Percentiles rank a stretch among this genome's conserved stretches.
Evolutionary conservation across 1,284 basidiomycete species (phyloP).

Genomic region (Marasmius sp.): DNA sequence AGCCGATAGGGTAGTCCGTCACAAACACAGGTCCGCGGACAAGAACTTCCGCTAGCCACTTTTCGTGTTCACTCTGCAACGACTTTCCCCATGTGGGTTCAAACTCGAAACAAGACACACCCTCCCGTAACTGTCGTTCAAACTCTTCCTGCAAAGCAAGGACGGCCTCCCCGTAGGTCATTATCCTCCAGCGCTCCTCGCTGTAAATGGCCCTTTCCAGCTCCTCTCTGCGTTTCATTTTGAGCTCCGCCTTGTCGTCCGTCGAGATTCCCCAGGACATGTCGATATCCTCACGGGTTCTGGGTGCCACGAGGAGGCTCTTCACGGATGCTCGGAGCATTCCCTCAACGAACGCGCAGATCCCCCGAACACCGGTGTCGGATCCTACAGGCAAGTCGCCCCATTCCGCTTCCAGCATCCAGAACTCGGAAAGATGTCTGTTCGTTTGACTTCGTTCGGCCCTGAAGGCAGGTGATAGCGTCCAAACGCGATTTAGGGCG

Average conservation of each 20-base stretch:
- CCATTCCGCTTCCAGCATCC: slow-evolving; percentile 97
- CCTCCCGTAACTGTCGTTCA: background rate
- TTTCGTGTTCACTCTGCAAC: slow-evolving; percentile 90
- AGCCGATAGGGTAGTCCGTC: slow-evolving; percentile 77
- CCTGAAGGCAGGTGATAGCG: slow-evolving; percentile 89
- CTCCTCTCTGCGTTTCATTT: slow-evolving; percentile 7
- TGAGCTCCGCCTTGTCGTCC: slow-evolving; percentile 27
- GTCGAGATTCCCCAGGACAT: slow-evolving; percentile 32
- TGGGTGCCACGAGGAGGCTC: slow-evolving; percentile 24
- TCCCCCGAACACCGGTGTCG: slow-evolving; percentile 39
- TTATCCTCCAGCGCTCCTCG: slow-evolving; percentile 57
- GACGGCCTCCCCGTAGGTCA: slow-evolving; percentile 84
- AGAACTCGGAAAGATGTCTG: slow-evolving; percentile 96
- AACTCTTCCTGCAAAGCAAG: slow-evolving; percentile 49
- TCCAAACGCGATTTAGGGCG: slow-evolving; percentile 84
- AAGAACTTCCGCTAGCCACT: slow-evolving; percentile 77
- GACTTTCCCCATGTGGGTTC: slow-evolving; percentile 69
- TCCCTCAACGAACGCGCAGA: slow-evolving; percentile 76
- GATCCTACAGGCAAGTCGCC: slow-evolving; percentile 45
- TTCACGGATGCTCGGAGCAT: slow-evolving; percentile 51
- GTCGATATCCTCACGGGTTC: slow-evolving; percentile 25
- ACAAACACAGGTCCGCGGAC: slow-evolving; percentile 84
- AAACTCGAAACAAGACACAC: slow-evolving; percentile 45
- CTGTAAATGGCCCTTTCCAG: slow-evolving; percentile 36
- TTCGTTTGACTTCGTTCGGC: slow-evolving; percentile 88